Base-by-base conservation (phyloP, 768 basidiomycete species). In the Scleroderma citrinum region DNA sequence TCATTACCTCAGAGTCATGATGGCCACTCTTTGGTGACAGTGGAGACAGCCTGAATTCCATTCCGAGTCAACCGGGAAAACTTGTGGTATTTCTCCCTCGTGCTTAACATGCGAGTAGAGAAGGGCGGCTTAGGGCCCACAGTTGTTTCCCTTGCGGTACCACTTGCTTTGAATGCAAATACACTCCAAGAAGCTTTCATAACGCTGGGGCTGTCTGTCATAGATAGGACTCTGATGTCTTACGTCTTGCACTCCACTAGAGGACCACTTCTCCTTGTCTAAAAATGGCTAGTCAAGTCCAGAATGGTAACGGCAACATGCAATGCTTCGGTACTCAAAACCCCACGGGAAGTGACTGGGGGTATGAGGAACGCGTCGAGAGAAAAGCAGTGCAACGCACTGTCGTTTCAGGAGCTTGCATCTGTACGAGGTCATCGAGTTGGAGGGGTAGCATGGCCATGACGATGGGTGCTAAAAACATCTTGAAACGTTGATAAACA, bases 91-190 rank as follows among this genome's bases (percentile, higher is more conserved):
- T 13, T 32, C 75, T 49, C 59, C 53, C 42, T 63, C 65, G 59
- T 73, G 65, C n/a, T 57, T 65, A 3, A 69, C 62, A 13, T 63
- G 63, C 72, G 74, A 80, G 11, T 50, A n/a, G n/a, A n/a, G n/a
- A n/a, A 49, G 10, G 74, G 54, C 0, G 64, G 58, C 26, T 69
- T 60, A 2, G 55, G 52, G 12, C 73, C 77, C 17, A 75, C 53
- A 34, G 65, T 47, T 2, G 61, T 61, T 10, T 67, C 68, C 7
- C 67, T 69, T 1, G 68, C 65, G 6, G 60, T 62, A 14, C 69
- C 71, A 14, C 61, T 67, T 12, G 65, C 53, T 38, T 71, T 67
- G 39, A 72, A 69, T 1, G 73, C 70, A 13, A 76, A 62, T 62
- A 77, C 62, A 51, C 69, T 69, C 49, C 71, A 78, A 2, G 73